These are phyloP conservation scores for Dictyostelium citrinum DNA, from an alignment of 78 protist species.

Conservation along the genomic window DNA sequence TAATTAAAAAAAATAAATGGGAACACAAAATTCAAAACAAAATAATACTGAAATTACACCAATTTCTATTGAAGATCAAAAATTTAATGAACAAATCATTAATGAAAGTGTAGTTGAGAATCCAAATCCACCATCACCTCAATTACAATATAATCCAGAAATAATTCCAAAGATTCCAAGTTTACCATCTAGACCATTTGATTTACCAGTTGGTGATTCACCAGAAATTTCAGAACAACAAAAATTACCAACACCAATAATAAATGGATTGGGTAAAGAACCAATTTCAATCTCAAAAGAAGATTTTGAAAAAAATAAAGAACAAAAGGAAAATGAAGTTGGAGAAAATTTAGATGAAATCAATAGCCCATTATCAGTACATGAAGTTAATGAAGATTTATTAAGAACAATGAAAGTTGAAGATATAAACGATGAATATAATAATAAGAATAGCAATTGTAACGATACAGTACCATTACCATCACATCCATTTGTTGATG, in stretches of 20 bases:
- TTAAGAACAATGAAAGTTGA: background rate
- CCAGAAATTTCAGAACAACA: conserved; percentile 3
- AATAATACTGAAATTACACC: background rate
- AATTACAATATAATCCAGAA: background rate
- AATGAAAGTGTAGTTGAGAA: background rate
- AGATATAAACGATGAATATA: background rate
- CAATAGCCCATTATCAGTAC: background rate
- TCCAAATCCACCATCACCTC: background rate
- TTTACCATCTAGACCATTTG: background rate
- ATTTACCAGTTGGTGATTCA: conserved; percentile 17
- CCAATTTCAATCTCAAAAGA: background rate
- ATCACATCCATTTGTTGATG: background rate
- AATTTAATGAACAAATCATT: background rate
- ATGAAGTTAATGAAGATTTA: background rate
- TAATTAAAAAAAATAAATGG: background rate
- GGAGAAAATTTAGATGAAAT: background rate
- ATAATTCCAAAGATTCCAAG: background rate
- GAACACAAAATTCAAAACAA: background rate
- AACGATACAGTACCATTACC: background rate
- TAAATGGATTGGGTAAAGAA: background rate
- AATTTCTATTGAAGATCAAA: background rate
- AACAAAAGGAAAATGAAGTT: background rate
- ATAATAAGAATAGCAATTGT: too few relatives aligned
- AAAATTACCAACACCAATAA: background rate
- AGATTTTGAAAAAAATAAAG: background rate